A percentile compares a stretch with the other conserved stretches of the same genome.
Conservation (phyloP, 768 basidiomycete genomes). For the Dentipellis sp. region DNA sequence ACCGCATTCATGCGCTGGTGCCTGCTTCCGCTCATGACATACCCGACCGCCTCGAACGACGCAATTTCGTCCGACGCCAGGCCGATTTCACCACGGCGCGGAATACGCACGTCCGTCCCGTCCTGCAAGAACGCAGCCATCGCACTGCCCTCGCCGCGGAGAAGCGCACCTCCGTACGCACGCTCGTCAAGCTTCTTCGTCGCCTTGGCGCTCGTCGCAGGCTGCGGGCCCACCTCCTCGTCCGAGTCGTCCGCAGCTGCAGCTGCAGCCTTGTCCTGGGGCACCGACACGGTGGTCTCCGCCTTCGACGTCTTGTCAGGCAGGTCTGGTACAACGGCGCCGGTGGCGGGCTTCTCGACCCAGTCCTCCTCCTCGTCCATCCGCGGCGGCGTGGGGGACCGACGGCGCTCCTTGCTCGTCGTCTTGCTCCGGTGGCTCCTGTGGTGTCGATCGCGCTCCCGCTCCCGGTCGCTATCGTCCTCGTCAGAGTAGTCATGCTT, state of each 20-base stretch:
- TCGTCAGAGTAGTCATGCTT: slow-evolving; percentile 14
- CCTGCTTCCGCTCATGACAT: slow-evolving; percentile 95
- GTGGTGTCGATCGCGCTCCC: slow-evolving; percentile 12
- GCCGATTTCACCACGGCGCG: slow-evolving; percentile 98
- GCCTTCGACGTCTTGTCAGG: slow-evolving; percentile 5
- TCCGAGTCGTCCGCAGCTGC: slow-evolving; percentile 37
- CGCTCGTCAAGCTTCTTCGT: slow-evolving; percentile 61
- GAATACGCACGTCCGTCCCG: slow-evolving; percentile 74
- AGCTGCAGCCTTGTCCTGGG: background rate
- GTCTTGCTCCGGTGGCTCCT: slow-evolving; percentile 24
- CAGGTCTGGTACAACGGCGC: slow-evolving; percentile 19
- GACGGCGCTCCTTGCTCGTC: slow-evolving; percentile 10
- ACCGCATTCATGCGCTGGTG: slow-evolving; percentile 99
- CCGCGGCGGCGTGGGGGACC: too few relatives aligned
- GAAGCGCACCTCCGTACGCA: slow-evolving; percentile 80
- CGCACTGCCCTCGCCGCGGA: slow-evolving; percentile 92
- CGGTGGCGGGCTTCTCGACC: slow-evolving; percentile 47
- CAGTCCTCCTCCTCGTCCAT: slow-evolving; percentile 44
- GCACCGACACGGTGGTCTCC: background rate
- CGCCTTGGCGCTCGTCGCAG: slow-evolving; percentile 33
- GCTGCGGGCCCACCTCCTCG: slow-evolving; percentile 74
- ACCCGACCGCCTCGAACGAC: slow-evolving; percentile 79
- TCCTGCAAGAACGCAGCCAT: slow-evolving; percentile 97
- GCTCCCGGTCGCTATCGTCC: slow-evolving; percentile 19
- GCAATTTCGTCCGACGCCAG: slow-evolving; percentile 84